phyloP scores from a whole-genome alignment of 1,139 yeast species.

The Yamadazyma diddensiae region DNA sequence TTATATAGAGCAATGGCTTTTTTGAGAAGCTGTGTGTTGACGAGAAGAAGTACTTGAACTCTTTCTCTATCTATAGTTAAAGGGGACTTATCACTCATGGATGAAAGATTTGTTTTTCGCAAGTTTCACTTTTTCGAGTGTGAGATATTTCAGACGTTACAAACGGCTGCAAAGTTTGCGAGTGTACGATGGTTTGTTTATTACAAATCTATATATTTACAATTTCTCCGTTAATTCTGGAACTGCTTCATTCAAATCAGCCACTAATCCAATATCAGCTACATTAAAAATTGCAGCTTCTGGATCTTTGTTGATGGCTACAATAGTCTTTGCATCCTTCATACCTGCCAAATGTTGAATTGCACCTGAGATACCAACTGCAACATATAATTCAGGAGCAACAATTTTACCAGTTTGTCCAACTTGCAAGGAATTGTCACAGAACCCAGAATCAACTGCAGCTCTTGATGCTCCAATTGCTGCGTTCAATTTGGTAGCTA shows the following conservation, averaged over 20 bases:
- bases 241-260: slow-evolving; percentile 78
- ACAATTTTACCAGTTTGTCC: slow-evolving; percentile 98
- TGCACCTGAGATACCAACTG: slow-evolving; percentile 95
- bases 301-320: slow-evolving; percentile 90
- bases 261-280: slow-evolving; percentile 88
- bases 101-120: neutral
- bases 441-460: slow-evolving; percentile 93
- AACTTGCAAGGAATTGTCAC: slow-evolving; percentile 96
- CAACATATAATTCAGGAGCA: slow-evolving; percentile 92
- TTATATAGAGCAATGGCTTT: slow-evolving; percentile 43
- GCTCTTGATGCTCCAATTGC: slow-evolving; percentile 99
- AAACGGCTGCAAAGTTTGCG: too few relatives aligned
- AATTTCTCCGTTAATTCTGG: slow-evolving; percentile 85
- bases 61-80: slow-evolving; percentile 38
- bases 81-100: slow-evolving; percentile 10
- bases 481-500: slow-evolving; percentile 82
- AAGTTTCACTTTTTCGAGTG: neutral
- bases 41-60: slow-evolving; percentile 49
- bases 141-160: neutral
- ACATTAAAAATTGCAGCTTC: slow-evolving; percentile 93
- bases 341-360: slow-evolving; percentile 98
- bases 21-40: slow-evolving; percentile 51
- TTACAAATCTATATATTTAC: too few relatives aligned
- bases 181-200: too few relatives aligned
- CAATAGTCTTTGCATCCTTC: slow-evolving; percentile 93